Base-by-base conservation (phyloP, 78 protist species). In the Dictyostelium brefeldianum region DNA sequence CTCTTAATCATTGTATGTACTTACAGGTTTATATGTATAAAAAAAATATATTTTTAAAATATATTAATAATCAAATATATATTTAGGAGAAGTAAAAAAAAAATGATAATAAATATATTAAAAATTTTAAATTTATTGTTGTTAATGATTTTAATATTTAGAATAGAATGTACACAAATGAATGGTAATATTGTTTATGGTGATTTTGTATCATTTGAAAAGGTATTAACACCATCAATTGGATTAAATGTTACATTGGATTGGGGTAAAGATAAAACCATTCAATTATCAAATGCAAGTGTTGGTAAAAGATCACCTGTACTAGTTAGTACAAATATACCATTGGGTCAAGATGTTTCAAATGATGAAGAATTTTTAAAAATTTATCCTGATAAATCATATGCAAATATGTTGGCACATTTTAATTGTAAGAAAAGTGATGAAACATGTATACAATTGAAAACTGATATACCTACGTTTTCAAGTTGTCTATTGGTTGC, bases 321-420 rank as follows among this genome's bases (percentile, higher is more conserved):
- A 18, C 11, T 79, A 9, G 57, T 79, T 3, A 41, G 73, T 15
- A 56, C 5, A 0, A 79, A 79, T 57, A 41, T 79, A 41, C 73
- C 50, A 7, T 20, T 79, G 3, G 51, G 51, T 0, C 25, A 11
- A 29, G 27, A 31, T 5, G 57, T n/a, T 0, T 36, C 89, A 25
- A 20, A 62, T 29, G 71, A 81, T 50, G n/a, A 41, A 27, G 70
- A 41, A 15, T 50, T 81, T 53, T n/a, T 41, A 29, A 15, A 11
- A 25, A 17, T 81, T 1, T 81, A 18, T 67, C 25, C n/a, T 29
- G 29, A 67, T 14, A 10, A 18, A 1, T 1, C 22, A 14, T 48
- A 25, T 22, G 75, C 75, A 5, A 47, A 17, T 15, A 25, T 81
- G 36, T 27, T 81, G 46, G 77, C 89, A 5, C 89, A 81, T 81